These are phyloP conservation scores for Xerocomus minutiporus DNA, from an alignment of 1,284 basidiomycete genomes.

Conservation along the genomic window DNA sequence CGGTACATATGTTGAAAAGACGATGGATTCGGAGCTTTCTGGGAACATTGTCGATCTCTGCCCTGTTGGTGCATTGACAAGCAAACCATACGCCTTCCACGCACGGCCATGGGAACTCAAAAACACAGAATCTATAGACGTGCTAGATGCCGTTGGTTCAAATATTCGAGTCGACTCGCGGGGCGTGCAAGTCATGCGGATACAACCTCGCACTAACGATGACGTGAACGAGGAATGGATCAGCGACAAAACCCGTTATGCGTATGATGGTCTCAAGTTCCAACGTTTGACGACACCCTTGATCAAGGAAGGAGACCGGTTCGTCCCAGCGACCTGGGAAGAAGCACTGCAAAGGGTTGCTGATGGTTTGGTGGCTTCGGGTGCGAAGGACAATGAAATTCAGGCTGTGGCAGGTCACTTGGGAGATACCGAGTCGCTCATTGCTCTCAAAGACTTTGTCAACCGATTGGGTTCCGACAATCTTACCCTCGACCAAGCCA, in stretches of 20 bases:
- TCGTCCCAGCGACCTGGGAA: conserved; percentile 91
- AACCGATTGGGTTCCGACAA: conserved; percentile 97
- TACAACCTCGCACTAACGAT: conserved; percentile 95
- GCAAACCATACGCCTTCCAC: conserved; percentile 97
- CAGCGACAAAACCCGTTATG: conserved; percentile 97
- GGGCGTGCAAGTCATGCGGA: conserved; percentile 94
- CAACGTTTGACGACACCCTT: conserved; percentile 94
- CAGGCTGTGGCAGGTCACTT: conserved; percentile 91
- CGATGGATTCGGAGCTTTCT: conserved; percentile 95
- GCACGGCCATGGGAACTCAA: conserved; percentile 98
- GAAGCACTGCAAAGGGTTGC: conserved; percentile 81
- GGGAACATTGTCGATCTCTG: conserved; percentile 98
- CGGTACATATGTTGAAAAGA: conserved; percentile 97
- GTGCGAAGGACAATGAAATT: conserved; percentile 92
- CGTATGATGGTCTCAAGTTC: conserved; percentile 93
- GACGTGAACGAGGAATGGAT: conserved; percentile 99
- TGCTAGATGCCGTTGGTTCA: conserved; percentile 96
- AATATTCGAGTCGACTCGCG: conserved; percentile 98
- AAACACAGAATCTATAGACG: conserved; percentile 96
- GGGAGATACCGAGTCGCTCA: conserved; percentile 92
- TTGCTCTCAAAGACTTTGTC: conserved; percentile 90
- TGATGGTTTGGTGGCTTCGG: conserved; percentile 73
- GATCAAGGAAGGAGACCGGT: conserved; percentile 88
- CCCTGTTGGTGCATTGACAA: conserved; percentile 95
- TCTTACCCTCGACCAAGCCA: conserved; percentile 73